Evolutionary conservation across 805 yeast genomes (phyloP).

Genomic region (Lipomyces spencermartinsiae): DNA sequence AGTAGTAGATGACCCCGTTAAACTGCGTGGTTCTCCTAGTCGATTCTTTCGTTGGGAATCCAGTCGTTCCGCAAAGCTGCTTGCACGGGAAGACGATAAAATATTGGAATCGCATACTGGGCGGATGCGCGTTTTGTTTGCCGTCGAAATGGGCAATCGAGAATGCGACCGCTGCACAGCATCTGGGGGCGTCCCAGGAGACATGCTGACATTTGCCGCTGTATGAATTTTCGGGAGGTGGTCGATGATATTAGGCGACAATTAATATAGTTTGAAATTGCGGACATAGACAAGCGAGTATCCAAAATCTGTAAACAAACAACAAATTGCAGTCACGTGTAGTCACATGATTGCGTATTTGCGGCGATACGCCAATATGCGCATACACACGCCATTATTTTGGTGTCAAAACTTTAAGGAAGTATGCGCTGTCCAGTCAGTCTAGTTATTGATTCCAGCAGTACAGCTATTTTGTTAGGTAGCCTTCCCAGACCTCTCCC

Average conservation of each 20-base stretch:
- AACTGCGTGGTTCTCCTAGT: background rate
- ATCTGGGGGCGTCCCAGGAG: conserved; percentile 23
- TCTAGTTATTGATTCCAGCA: too few species aligned
- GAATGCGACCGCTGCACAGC: conserved; percentile 17
- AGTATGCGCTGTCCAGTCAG: too few species aligned
- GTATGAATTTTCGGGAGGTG: background rate
- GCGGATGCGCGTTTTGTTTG: conserved; percentile 8
- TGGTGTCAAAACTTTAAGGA: too few species aligned
- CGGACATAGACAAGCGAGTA: background rate
- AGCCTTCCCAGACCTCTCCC: too few species aligned
- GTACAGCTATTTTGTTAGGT: too few species aligned
- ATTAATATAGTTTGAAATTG: background rate
- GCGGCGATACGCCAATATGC: too few species aligned
- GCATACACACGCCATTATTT: too few species aligned
- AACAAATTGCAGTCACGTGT: conserved; percentile 7
- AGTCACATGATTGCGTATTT: conserved; percentile 21
- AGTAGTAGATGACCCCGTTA: conserved; percentile 14
- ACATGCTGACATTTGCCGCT: background rate
- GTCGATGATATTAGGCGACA: background rate
- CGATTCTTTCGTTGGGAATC: background rate
- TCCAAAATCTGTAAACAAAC: conserved; percentile 14
- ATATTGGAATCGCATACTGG: conserved; percentile 7
- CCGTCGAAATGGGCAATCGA: conserved; percentile 22
- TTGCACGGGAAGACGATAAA: background rate
- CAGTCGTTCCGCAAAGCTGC: background rate